A percentile compares a stretch with the other conserved stretches of the same genome.
Evolutionary conservation across 352 stramenopile species (phyloP).

Genomic region (Phytophthora parvispora): DNA sequence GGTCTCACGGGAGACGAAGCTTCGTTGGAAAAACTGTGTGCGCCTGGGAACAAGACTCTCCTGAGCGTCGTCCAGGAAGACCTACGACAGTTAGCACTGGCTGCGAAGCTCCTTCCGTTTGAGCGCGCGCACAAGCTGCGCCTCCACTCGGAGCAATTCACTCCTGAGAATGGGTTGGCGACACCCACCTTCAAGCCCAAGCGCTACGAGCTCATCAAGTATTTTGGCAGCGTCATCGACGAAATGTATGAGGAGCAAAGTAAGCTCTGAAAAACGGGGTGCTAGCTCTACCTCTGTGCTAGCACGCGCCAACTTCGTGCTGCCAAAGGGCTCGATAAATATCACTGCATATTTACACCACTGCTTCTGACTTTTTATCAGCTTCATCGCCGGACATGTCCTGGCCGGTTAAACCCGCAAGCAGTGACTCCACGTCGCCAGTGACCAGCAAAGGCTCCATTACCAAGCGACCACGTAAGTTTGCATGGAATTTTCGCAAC

Average conservation of each 20-base stretch:
- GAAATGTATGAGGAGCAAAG: conserved; percentile 61
- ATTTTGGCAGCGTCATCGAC: conserved; percentile 60
- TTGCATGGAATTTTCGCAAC: conserved; percentile 48
- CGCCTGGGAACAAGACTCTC: conserved; percentile 40
- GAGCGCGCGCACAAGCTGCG: conserved; percentile 93
- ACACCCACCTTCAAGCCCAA: conserved; percentile 98
- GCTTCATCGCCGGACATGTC: conserved; percentile 17
- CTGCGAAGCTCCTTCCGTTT: conserved; percentile 90
- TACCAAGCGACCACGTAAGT: conserved; percentile 52
- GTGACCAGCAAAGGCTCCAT: conserved; percentile 68
- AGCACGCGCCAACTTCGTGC: neutral
- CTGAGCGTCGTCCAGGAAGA: conserved; percentile 40
- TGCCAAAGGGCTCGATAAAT: conserved; percentile 3
- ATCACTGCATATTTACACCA: conserved; percentile 7
- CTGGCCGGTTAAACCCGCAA: conserved; percentile 24
- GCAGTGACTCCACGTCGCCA: conserved; percentile 52
- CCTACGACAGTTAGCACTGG: conserved; percentile 52
- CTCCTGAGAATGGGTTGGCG: conserved; percentile 91
- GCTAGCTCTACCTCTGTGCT: conserved; percentile 9
- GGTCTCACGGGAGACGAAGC: conserved; percentile 35
- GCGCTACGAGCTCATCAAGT: conserved; percentile 70
- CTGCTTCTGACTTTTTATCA: neutral
- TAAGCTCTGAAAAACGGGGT: conserved; percentile 30
- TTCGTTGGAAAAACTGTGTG: conserved; percentile 36
- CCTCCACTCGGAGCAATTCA: conserved; percentile 91